Evolutionary conservation across 2,329 filamentous ascomycete genomes (phyloP).

Genomic region (Pezicula neosporulosa): DNA sequence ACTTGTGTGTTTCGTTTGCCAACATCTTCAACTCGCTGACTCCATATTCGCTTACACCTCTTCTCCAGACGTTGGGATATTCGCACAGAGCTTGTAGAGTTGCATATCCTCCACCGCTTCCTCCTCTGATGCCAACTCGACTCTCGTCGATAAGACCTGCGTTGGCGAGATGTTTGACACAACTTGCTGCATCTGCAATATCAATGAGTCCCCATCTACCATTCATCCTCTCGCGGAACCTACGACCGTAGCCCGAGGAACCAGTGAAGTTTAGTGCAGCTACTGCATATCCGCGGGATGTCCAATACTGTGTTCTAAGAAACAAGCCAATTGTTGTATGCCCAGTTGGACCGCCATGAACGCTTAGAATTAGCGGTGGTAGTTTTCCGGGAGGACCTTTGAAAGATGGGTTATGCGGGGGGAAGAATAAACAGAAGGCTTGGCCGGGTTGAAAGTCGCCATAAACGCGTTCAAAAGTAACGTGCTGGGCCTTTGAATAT

Average conservation of each 20-base stretch:
- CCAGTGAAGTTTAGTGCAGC: background rate
- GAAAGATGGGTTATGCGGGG: background rate
- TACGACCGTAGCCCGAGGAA: background rate
- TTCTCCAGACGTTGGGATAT: background rate
- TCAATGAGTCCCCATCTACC: background rate
- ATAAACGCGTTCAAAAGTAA: background rate
- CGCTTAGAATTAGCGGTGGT: background rate
- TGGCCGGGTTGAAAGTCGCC: conserved; percentile 26
- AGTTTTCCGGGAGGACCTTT: background rate
- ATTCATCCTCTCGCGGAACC: background rate
- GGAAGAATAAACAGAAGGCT: background rate
- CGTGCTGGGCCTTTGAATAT: background rate
- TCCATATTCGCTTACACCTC: background rate
- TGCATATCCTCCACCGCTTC: background rate
- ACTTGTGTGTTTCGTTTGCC: background rate
- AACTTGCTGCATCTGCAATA: background rate
- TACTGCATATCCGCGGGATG: background rate
- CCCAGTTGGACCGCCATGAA: background rate
- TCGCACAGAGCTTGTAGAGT: background rate
- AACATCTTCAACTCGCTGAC: background rate
- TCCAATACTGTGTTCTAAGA: background rate
- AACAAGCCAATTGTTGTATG: background rate
- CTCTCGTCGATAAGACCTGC: background rate
- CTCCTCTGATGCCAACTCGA: background rate
- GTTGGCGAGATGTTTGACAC: background rate